Conservation (phyloP, 257 asterid species). For the Verbascum thapsus region DNA sequence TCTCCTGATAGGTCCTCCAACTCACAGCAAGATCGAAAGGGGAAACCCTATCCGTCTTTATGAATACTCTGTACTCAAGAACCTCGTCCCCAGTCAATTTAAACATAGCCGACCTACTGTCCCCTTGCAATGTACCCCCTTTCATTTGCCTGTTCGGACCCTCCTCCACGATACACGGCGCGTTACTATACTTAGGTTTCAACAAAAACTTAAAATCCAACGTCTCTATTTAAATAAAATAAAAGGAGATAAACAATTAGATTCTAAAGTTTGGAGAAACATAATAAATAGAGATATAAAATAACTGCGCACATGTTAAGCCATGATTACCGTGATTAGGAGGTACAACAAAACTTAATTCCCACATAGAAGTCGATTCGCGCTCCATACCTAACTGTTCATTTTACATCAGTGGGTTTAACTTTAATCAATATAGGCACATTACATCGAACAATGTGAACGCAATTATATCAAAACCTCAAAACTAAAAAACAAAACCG, state of each 20-base stretch:
- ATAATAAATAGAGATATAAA: neutral
- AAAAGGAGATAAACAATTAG: slow-evolving; percentile 26
- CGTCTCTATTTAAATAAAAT: slow-evolving; percentile 49
- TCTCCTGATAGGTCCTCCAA: slow-evolving; percentile 97
- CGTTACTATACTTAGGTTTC: slow-evolving; percentile 64
- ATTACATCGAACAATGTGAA: slow-evolving; percentile 23
- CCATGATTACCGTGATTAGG: slow-evolving; percentile 67
- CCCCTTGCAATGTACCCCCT: slow-evolving; percentile 85
- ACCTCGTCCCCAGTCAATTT: slow-evolving; percentile 57
- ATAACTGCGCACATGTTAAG: slow-evolving; percentile 4
- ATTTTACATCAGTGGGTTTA: slow-evolving; percentile 4
- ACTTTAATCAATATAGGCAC: slow-evolving; percentile 24
- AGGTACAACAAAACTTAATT: slow-evolving; percentile 91
- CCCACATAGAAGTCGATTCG: slow-evolving; percentile 95
- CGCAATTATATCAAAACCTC: slow-evolving; percentile 10
- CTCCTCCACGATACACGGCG: slow-evolving; percentile 81
- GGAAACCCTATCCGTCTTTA: slow-evolving; percentile 81
- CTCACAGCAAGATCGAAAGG: slow-evolving; percentile 99
- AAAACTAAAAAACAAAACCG: neutral
- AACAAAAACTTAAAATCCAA: slow-evolving; percentile 91
- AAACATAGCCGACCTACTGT: slow-evolving; percentile 68
- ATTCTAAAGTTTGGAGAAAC: slow-evolving; percentile 7
- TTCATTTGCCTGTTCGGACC: slow-evolving; percentile 76
- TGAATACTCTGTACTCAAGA: slow-evolving; percentile 77
- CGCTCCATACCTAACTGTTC: slow-evolving; percentile 90